Base-by-base conservation (phyloP, 306 rosid genomes). In the Herpetospermum pedunculosum region DNA sequence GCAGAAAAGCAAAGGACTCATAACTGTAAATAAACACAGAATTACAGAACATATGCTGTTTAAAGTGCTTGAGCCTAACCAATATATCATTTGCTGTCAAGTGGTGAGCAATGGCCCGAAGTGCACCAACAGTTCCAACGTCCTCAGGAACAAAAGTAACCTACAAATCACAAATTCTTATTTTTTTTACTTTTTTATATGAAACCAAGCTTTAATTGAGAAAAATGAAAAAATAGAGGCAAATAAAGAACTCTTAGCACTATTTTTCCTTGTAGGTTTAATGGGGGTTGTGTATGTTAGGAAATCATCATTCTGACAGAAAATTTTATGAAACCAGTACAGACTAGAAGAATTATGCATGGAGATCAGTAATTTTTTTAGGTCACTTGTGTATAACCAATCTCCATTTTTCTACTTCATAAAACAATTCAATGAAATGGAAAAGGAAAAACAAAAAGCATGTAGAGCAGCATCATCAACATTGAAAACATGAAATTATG, bases 91-190 rank as follows among this genome's bases (percentile, higher is more conserved):
- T 88, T 14, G 96, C 96, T 49, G 92, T 85, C 79, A 95, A 80
- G 80, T 84, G 96, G 77, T 74, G 96, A 9, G 92, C 80, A 79
- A 95, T 86, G 29, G 99, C 99, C 52, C 96, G 87, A 77, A 95
- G 87, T 41, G 97, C 96, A 81, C 92, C 97, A 62, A 92, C 96
- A 26, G 99, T 95, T 79, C 99, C 99, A 74, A 91, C 92, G 83
- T 95, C 99, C 82, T 91, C 99, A 1, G 96, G 92, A 70, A 91
- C 97, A 76, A 92, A 85, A 46, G 96, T 90, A 82, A 95, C 99
- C 99, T 91, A 85, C 29, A 67, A 70, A 21, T 63, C 32, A 32
- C 3, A 34, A 32, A 32, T 18, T 60, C 4, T n/a, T n/a, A n/a
- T n/a, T n/a, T n/a, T n/a, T n/a, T n/a, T n/a, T n/a, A n/a, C n/a